Conservation (phyloP, 1,284 basidiomycete species). For the Cutaneotrichosporon cavernicola region DNA sequence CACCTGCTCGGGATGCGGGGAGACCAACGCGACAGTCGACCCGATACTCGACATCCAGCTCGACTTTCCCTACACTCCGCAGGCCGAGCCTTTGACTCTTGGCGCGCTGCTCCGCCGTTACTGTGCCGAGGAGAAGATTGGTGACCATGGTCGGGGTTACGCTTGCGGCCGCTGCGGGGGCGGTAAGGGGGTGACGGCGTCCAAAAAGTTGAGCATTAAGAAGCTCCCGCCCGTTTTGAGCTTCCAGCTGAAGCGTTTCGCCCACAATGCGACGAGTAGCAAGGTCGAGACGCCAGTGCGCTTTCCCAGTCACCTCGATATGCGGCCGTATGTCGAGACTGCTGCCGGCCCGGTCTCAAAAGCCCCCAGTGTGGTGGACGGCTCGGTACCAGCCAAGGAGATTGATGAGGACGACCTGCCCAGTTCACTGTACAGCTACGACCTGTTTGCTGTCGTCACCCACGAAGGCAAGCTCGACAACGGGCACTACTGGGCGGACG, state of each 20-base stretch:
- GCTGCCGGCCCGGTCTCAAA: constrained; percentile 17
- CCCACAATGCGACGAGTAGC: constrained; percentile 73
- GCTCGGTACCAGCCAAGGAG: neutral
- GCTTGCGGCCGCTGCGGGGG: constrained; percentile 50
- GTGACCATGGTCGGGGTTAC: constrained; percentile 47
- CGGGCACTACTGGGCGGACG: constrained; percentile 69
- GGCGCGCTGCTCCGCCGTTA: constrained; percentile 40
- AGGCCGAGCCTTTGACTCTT: constrained; percentile 27
- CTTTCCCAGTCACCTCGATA: constrained; percentile 80
- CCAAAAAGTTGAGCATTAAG: constrained; percentile 77
- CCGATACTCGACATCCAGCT: constrained; percentile 90
- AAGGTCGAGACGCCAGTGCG: constrained; percentile 84
- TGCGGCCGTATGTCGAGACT: constrained; percentile 72
- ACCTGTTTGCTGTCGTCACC: constrained; percentile 89
- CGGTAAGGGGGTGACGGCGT: constrained; percentile 56
- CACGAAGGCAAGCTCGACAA: constrained; percentile 94
- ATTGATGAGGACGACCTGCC: constrained; percentile 49
- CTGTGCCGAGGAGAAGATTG: constrained; percentile 46
- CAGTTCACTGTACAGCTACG: constrained; percentile 77
- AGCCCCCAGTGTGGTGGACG: constrained; percentile 17
- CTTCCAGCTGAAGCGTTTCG: constrained; percentile 96
- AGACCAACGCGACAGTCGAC: constrained; percentile 75
- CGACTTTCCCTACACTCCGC: constrained; percentile 59
- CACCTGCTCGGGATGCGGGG: constrained; percentile 72
- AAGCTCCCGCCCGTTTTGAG: constrained; percentile 86